A percentile compares a stretch with the other conserved stretches of the same genome.
Conservation (phyloP, 2,329 filamentous ascomycete genomes). For the Calonectria multiphialidica region DNA sequence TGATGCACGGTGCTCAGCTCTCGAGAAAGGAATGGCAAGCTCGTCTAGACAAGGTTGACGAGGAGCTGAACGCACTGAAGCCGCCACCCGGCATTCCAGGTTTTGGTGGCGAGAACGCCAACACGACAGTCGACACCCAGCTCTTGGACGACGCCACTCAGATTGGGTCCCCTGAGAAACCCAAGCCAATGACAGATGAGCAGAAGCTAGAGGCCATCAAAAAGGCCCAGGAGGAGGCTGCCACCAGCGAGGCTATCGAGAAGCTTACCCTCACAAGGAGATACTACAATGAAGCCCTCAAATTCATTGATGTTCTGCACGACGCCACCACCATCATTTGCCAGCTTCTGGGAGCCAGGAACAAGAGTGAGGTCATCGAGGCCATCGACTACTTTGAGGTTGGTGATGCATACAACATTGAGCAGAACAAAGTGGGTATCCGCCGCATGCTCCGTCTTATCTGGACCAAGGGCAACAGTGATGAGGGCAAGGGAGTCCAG, state of each 20-base stretch:
- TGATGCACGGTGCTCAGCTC: constrained; percentile 90
- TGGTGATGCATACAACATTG: constrained; percentile 94
- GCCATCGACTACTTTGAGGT: constrained; percentile 99
- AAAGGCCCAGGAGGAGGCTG: constrained; percentile 88
- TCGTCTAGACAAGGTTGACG: constrained; percentile 84
- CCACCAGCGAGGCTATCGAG: constrained; percentile 88
- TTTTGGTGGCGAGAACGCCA: constrained; percentile 71
- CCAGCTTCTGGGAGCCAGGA: constrained; percentile 91
- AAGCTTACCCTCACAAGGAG: constrained; percentile 89
- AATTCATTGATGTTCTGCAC: constrained; percentile 93
- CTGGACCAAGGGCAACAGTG: constrained; percentile 99
- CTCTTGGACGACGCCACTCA: constrained; percentile 92
- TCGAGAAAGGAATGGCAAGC: constrained; percentile 87
- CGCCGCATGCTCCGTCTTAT: constrained; percentile 96
- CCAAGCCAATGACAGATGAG: constrained; percentile 79
- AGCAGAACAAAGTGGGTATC: constrained; percentile 92
- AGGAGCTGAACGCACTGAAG: constrained; percentile 83
- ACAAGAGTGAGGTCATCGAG: constrained; percentile 98
- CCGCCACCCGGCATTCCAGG: constrained; percentile 79
- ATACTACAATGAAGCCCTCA: constrained; percentile 93
- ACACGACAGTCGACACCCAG: constrained; percentile 79
- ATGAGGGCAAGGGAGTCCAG: constrained; percentile 98
- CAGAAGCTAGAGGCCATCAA: constrained; percentile 79
- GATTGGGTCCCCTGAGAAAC: constrained; percentile 77
- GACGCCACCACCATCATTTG: constrained; percentile 84